Conservation (phyloP, 2,329 filamentous ascomycete genomes). For the Xylaria sp. region DNA sequence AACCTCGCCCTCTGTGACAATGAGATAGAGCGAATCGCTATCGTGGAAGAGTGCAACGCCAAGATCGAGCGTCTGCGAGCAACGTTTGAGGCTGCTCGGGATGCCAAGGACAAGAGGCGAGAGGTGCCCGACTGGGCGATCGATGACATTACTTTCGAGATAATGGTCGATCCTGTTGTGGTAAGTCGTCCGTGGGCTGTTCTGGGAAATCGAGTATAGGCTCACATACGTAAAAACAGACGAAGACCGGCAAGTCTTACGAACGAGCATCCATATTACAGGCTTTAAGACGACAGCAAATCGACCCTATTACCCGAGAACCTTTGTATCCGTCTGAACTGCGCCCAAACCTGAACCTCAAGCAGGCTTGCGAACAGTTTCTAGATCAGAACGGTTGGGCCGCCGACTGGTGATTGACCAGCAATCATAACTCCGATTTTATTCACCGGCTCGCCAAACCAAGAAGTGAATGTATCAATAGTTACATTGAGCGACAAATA, state of each 20-base stretch:
- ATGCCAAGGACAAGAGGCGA: slow-evolving; percentile 58
- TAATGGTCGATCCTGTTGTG: slow-evolving; percentile 77
- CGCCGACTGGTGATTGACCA: slow-evolving; percentile 76
- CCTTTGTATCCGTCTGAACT: slow-evolving; percentile 76
- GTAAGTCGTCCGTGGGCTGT: slow-evolving; percentile 52
- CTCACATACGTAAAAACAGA: slow-evolving; percentile 56
- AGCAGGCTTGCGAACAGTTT: slow-evolving; percentile 86
- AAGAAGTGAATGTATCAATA: too few species aligned
- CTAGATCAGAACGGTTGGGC: slow-evolving; percentile 90
- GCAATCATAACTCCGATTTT: background rate
- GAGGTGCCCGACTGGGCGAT: slow-evolving; percentile 80
- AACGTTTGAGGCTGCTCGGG: slow-evolving; percentile 65
- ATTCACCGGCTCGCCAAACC: background rate
- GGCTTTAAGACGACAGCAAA: slow-evolving; percentile 78
- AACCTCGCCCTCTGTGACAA: slow-evolving; percentile 46
- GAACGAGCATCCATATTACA: slow-evolving; percentile 87
- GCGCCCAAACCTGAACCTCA: slow-evolving; percentile 83
- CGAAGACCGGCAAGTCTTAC: slow-evolving; percentile 89
- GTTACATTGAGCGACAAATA: background rate
- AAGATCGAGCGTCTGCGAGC: slow-evolving; percentile 59
- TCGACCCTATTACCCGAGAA: slow-evolving; percentile 86
- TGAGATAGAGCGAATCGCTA: slow-evolving; percentile 57
- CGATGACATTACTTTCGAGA: slow-evolving; percentile 78
- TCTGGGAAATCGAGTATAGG: background rate
- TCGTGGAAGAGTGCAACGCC: slow-evolving; percentile 58